phyloP scores from a whole-genome alignment of 495 filamentous ascomycete genomes.

The Pseudoneurospora amorphoporcata region DNA sequence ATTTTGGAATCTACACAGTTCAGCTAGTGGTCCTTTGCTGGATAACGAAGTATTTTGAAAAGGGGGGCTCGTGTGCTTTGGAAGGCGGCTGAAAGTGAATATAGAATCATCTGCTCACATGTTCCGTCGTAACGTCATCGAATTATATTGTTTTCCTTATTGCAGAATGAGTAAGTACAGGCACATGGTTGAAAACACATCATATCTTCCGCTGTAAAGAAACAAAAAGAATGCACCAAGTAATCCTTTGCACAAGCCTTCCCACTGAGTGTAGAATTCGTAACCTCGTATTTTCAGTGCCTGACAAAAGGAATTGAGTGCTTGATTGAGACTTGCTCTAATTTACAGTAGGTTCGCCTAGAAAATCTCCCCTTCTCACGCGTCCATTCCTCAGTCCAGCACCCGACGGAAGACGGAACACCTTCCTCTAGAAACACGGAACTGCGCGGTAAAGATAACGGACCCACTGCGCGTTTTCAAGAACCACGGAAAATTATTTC shows the following conservation, averaged over 20 bases:
- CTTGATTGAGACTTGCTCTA: conserved; percentile 37
- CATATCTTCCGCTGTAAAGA: not conserved
- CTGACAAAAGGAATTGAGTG: conserved; percentile 42
- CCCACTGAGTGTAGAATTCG: not conserved
- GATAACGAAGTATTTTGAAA: not conserved
- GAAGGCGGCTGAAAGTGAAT: not conserved
- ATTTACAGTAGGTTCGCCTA: conserved; percentile 37
- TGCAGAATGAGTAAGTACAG: not conserved
- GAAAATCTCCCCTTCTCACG: conserved; percentile 30
- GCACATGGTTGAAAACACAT: not conserved
- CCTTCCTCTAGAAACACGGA: conserved; percentile 35
- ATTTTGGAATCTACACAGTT: not conserved
- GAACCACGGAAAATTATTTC: conserved; percentile 19
- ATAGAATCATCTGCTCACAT: not conserved
- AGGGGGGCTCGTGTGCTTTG: not conserved
- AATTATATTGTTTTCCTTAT: not conserved
- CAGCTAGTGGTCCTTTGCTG: not conserved
- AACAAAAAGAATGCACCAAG: not conserved
- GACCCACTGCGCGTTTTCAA: conserved; percentile 21
- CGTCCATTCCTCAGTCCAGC: conserved; percentile 29
- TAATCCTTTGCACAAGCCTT: not conserved
- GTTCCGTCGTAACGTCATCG: not conserved
- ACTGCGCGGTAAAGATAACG: conserved; percentile 38
- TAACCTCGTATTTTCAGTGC: not conserved
- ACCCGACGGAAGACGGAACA: conserved; percentile 27